These are phyloP conservation scores for Calonectria pseudoreteaudii DNA, from an alignment of 2,329 filamentous ascomycete species.

Conservation along the genomic window DNA sequence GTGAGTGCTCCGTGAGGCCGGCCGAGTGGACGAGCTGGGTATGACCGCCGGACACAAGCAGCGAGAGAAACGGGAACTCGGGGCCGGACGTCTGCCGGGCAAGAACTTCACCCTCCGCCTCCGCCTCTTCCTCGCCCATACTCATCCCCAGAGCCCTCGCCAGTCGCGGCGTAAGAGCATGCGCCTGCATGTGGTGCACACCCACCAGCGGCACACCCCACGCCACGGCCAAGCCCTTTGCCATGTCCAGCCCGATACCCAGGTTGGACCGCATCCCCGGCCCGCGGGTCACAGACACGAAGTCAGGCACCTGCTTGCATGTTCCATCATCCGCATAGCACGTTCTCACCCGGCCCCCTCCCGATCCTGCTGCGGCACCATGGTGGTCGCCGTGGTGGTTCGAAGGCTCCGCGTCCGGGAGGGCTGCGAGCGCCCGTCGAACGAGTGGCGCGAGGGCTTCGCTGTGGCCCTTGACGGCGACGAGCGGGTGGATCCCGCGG, in stretches of 20 bases:
- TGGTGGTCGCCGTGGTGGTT: not conserved
- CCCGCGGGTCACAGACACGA: slow-evolving; percentile 89
- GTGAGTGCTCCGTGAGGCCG: slow-evolving; percentile 74
- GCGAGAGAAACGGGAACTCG: slow-evolving; percentile 84
- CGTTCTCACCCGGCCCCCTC: not conserved
- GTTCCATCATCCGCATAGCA: slow-evolving; percentile 32
- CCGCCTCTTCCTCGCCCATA: slow-evolving; percentile 26
- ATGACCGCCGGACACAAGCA: slow-evolving; percentile 93
- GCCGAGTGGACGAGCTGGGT: slow-evolving; percentile 85
- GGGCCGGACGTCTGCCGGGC: slow-evolving; percentile 52
- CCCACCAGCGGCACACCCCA: slow-evolving; percentile 87
- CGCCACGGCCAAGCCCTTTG: slow-evolving; percentile 87
- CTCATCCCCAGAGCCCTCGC: slow-evolving; percentile 68
- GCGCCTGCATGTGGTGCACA: slow-evolving; percentile 98
- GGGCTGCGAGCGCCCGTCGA: slow-evolving; percentile 67
- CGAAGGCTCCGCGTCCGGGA: slow-evolving; percentile 52
- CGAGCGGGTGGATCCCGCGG: slow-evolving; percentile 82
- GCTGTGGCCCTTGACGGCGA: slow-evolving; percentile 82
- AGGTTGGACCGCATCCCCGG: slow-evolving; percentile 89
- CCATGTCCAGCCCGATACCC: slow-evolving; percentile 81
- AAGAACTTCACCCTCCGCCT: not conserved
- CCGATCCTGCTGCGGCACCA: not conserved
- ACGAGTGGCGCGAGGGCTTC: slow-evolving; percentile 76
- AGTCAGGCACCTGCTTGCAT: slow-evolving; percentile 71
- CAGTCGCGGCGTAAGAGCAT: slow-evolving; percentile 88